Evolutionary conservation across 2,329 filamentous ascomycete genomes (phyloP), one percentile per base, ranked within the genome.

Genomic region (Hysterium pulicare): DNA sequence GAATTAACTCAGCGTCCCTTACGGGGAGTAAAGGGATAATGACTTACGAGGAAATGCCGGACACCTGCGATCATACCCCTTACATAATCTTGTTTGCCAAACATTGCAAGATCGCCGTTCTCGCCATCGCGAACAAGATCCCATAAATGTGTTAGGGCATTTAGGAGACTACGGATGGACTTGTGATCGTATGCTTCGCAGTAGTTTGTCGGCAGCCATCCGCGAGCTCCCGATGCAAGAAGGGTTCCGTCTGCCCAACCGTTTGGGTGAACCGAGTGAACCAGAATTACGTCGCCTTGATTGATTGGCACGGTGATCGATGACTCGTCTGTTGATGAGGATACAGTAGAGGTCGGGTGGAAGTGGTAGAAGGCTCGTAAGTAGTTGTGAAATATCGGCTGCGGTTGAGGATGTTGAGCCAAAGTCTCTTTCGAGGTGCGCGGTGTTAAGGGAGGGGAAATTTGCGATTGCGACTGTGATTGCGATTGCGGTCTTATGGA

Each of bases 201-300:
- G 66, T 97, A 98, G 68, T 98, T 98, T 7, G 93, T 98, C 2
- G 93, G 93, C 46, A 98, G 74, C 93, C 93, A 98, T 49, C 93
- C 93, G 54, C 93, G 80, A 38, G 86, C 86, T 20, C 91, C 91
- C 2, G 90, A 88, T 19, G 85, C 79, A 47, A 98, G 71, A 31
- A 96, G 74, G 1, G 93, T 98, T 39, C 93, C 93, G 66, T 98
- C 93, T 23, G 93, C 93, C 93, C 93, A 98, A 54, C 93, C 93
- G 71, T 97, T 98, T 47, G 89, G 93, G 68, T 98, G 93, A 53
- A 97, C 87, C 3, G 93, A 96, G 67, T 98, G 93, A 17, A 98
- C 86, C 44, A 98, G 71, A 41, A 98, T 85, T 37, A 98, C 81
- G 59, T 98, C 93, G 45, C 93, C 93, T 61, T 93, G 85, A 54